Evolutionary conservation across 2,329 filamentous ascomycete species (phyloP).

Genomic region (Daldinia sp.): DNA sequence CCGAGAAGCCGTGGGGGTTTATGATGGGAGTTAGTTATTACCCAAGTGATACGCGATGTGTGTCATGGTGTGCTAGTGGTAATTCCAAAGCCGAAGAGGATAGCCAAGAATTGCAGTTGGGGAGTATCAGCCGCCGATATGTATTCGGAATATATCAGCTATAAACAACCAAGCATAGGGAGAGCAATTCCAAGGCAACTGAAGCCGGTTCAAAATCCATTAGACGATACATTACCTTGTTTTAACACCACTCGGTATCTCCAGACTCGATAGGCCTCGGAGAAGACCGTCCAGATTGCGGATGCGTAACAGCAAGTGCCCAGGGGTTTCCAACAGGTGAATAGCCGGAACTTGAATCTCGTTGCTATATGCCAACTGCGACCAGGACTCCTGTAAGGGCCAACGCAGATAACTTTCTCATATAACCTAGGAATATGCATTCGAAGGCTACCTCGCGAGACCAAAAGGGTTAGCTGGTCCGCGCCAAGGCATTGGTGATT

Average conservation of each 20-base stretch:
- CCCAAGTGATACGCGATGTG: constrained; percentile 13
- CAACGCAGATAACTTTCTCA: constrained; percentile 69
- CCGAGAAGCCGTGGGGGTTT: constrained; percentile 41
- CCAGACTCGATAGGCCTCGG: constrained; percentile 20
- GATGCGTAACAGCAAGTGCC: constrained; percentile 22
- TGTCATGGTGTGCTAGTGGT: constrained; percentile 25
- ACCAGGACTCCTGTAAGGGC: constrained; percentile 18
- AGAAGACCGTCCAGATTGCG: constrained; percentile 25
- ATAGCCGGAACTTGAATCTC: constrained; percentile 26
- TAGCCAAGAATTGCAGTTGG: constrained; percentile 29
- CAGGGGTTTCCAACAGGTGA: constrained; percentile 1
- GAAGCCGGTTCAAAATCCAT: constrained; percentile 25
- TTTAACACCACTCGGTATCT: constrained; percentile 20
- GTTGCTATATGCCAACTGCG: constrained; percentile 29
- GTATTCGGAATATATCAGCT: constrained; percentile 19
- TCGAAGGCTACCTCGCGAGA: constrained; percentile 69
- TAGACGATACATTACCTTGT: constrained; percentile 17
- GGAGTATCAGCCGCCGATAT: constrained; percentile 32
- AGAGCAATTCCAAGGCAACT: constrained; percentile 13
- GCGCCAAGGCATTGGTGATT: constrained; percentile 30
- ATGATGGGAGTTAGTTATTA: constrained; percentile 16
- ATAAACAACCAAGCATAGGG: constrained; percentile 10
- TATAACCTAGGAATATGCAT: constrained; percentile 78
- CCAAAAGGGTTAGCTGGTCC: constrained; percentile 27
- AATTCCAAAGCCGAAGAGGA: constrained; percentile 26